Percentiles rank a stretch among this genome's conserved stretches.
Evolutionary conservation across 2,329 filamentous ascomycete species (phyloP).

Genomic region (Diaporthe longicolla): DNA sequence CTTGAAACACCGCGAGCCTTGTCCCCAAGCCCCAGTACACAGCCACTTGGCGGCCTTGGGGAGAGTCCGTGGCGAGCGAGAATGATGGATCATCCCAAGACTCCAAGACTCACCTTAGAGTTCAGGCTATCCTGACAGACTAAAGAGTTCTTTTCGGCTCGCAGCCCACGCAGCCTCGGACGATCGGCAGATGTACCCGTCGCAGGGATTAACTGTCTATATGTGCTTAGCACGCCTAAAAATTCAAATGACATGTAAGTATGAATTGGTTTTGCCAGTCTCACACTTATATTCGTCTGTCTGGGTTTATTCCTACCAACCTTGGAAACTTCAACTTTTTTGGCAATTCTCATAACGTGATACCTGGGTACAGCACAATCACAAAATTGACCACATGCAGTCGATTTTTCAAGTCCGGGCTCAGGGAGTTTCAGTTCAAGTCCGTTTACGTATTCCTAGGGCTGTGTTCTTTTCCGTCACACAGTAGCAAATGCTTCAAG

Average conservation of each 20-base stretch:
- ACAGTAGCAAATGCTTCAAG: too few species aligned
- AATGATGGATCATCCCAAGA: conserved; percentile 15
- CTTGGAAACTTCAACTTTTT: not conserved
- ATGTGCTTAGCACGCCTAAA: not conserved
- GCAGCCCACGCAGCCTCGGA: not conserved
- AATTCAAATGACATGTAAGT: too few species aligned
- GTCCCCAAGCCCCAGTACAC: not conserved
- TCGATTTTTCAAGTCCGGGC: not conserved
- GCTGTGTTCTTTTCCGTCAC: too few species aligned
- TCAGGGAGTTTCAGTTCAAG: too few species aligned
- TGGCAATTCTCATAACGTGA: not conserved
- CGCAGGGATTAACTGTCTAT: not conserved
- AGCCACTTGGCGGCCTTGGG: not conserved
- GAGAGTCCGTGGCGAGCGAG: conserved; percentile 7
- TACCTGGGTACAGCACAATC: not conserved
- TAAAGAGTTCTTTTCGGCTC: not conserved
- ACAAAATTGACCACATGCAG: not conserved
- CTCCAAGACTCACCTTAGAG: not conserved
- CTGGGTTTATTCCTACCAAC: not conserved
- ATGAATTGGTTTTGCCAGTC: too few species aligned
- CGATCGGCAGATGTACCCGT: not conserved
- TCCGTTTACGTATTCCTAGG: too few species aligned
- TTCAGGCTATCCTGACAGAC: not conserved
- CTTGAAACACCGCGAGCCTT: conserved; percentile 27
- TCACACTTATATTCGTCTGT: too few species aligned